A percentile compares a stretch with the other conserved stretches of the same genome.
Conservation (phyloP, 352 stramenopile species). For the Pythium utonaiense region DNA sequence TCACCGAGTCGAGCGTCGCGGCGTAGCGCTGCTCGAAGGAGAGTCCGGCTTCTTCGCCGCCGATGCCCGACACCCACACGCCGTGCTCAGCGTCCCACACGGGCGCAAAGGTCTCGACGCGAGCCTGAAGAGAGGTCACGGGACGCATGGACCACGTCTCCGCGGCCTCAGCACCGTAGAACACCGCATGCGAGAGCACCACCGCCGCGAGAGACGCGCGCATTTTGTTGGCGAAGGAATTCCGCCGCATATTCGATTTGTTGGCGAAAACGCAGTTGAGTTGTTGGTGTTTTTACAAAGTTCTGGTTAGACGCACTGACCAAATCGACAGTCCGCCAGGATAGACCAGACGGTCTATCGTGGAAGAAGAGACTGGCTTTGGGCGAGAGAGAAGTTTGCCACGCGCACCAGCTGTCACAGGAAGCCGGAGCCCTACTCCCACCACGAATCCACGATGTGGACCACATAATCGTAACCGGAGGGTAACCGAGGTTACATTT, state of each 20-base stretch:
- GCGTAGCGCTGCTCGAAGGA: conserved; percentile 46
- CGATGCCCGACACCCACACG: conserved; percentile 43
- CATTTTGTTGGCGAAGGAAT: neutral
- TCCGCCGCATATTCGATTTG: neutral
- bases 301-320: neutral
- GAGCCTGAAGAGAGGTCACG: conserved; percentile 54
- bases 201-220: neutral
- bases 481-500: neutral
- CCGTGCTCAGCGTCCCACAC: conserved; percentile 44
- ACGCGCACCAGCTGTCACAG: neutral
- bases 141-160: conserved; percentile 41
- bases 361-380: conserved; percentile 1
- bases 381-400: neutral
- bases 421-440: neutral
- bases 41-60: conserved; percentile 8
- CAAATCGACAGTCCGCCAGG: neutral
- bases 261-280: no score
- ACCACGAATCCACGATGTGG: neutral
- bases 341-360: neutral
- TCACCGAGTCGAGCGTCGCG: conserved; percentile 60
- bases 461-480: neutral
- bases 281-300: neutral
- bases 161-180: neutral
- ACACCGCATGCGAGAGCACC: neutral
- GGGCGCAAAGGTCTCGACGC: conserved; percentile 47